phyloP scores from a whole-genome alignment of 257 asterid genomes.

The Fraxinus quadrangulata region DNA sequence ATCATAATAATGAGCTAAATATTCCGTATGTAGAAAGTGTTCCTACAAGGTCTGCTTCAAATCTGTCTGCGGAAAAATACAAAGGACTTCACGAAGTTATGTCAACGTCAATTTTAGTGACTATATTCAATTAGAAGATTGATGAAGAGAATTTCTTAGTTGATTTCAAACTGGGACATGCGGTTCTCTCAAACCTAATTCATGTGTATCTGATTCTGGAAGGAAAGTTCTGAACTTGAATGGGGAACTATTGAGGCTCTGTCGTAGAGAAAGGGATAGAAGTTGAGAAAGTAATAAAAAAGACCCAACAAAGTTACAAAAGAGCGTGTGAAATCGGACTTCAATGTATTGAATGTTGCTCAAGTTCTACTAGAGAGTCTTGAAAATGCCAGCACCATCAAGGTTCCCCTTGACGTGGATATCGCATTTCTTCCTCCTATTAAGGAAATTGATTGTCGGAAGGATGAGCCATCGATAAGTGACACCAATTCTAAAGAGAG shows the following conservation, averaged over 20 bases:
- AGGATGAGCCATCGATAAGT: slow-evolving; percentile 25
- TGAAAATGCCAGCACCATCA: slow-evolving; percentile 25
- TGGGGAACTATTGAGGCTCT: slow-evolving; percentile 40
- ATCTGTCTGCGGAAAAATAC: slow-evolving; percentile 49
- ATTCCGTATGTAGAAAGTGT: slow-evolving; percentile 58
- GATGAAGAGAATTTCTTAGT: slow-evolving; percentile 52
- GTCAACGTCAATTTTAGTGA: slow-evolving; percentile 53
- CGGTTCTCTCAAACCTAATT: slow-evolving; percentile 32
- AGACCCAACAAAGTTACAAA: neutral
- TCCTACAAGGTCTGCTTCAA: slow-evolving; percentile 48
- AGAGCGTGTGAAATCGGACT: slow-evolving; percentile 23
- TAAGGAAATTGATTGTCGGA: slow-evolving; percentile 10
- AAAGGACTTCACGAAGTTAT: slow-evolving; percentile 86
- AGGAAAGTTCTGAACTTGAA: slow-evolving; percentile 42
- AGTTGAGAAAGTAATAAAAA: too few species aligned
- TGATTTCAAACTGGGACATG: slow-evolving; percentile 27
- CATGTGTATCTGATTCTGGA: slow-evolving; percentile 32
- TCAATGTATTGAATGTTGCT: slow-evolving; percentile 17
- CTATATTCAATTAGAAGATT: slow-evolving; percentile 59
- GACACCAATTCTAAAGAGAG: slow-evolving; percentile 19
- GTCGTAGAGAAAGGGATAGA: slow-evolving; percentile 33
- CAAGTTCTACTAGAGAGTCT: slow-evolving; percentile 26
- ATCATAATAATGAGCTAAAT: slow-evolving; percentile 35
- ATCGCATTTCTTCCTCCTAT: slow-evolving; percentile 11
- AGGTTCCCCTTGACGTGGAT: slow-evolving; percentile 30